Evolutionary conservation across 768 basidiomycete species (phyloP), one percentile per base, ranked within the genome.

Genomic region (Boletus vinaceobasis): DNA sequence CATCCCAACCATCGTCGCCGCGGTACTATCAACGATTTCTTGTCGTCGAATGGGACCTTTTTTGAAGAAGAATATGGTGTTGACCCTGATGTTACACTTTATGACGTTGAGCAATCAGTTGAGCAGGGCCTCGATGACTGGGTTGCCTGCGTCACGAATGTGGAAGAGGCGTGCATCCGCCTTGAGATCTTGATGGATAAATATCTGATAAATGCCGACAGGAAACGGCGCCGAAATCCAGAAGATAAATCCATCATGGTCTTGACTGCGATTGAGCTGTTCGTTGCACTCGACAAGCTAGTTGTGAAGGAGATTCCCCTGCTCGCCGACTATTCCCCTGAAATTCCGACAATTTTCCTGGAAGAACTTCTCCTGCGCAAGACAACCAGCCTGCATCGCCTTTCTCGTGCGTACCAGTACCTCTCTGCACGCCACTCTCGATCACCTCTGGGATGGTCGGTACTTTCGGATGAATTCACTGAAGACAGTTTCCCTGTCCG

Each of bases 21-120:
- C 3, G 61, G 63, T 0, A 47, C 52, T 13, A 43, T 67, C 14
- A 23, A 52, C 0, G 31, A 62, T 10, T 62, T 66, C 15, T 19
- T 66, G 37, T 66, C 60, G 23, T 48, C 40, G 2, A 23, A 55
- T 19, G 46, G 56, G 7, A 9, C 32, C 5, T 59, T 59, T 45
- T 53, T 67, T 11, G 14, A 37, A 2, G 38, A 48, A 1, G 56
- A 50, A 15, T 47, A 56, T 44, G 0, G 7, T 23, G 43, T n/a
- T 2, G 61, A 68, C 7, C 54, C 61, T 21, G 37, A 32, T 47
- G 3, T 60, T 4, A 58, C 66, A 1, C 61, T 78, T 0, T 69
- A 59, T 15, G 78, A 78, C 46, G 66, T 79, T 9, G 75, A 79
- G 55, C 48, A 43, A 14, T 53, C 64, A 8, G 65, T 77, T 43